Base-by-base conservation (phyloP, 352 stramenopile species). In the Peronospora belbahrii region DNA sequence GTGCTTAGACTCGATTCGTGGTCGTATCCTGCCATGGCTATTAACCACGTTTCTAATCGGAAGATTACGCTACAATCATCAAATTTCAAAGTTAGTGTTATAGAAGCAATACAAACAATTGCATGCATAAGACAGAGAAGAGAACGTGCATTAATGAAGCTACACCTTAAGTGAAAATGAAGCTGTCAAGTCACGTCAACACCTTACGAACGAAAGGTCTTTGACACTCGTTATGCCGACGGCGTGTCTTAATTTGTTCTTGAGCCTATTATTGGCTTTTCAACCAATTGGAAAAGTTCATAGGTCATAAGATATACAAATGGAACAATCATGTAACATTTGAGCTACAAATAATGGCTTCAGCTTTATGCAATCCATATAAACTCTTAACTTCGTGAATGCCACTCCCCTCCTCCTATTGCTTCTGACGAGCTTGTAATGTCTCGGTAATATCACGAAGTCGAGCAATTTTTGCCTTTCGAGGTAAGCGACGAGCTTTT, bases 11-110 rank as follows among this genome's bases (percentile, higher is more conserved):
- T 73, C 46, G 57, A 39, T 50, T 73, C 59, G 31, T 55, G 62
- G 33, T 62, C 49, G 48, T 49, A 44, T 41, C 67, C 62, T 22
- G 59, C 61, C 63, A 78, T 71, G 47, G 53, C 63, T 43, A 74
- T 74, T 30, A 60, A 62, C 50, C 38, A 43, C 48, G 48, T 59
- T 64, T 50, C 48, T 44, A 54, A 59, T 67, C 48, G 60, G 23
- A 25, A 40, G 10, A 40, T 40, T 18, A 40, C 18, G 11, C 13
- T 14, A 24, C 15, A 40, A 40, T 1, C 11, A 24, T 15, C 34
- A 40, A 0, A 40, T n/a, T 40, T 38, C 18, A 27, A 40, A 3
- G 34, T 40, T 7, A 42, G 4, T 19, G 38, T 43, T 55, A 37
- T 14, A 15, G 19, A 41, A 33, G n/a, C n/a, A n/a, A n/a, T n/a